Percentiles rank a stretch among this genome's conserved stretches.
These are phyloP conservation scores for Aspergillus aculeatinus DNA, from an alignment of 2,329 filamentous ascomycete genomes.

Conservation along the genomic window DNA sequence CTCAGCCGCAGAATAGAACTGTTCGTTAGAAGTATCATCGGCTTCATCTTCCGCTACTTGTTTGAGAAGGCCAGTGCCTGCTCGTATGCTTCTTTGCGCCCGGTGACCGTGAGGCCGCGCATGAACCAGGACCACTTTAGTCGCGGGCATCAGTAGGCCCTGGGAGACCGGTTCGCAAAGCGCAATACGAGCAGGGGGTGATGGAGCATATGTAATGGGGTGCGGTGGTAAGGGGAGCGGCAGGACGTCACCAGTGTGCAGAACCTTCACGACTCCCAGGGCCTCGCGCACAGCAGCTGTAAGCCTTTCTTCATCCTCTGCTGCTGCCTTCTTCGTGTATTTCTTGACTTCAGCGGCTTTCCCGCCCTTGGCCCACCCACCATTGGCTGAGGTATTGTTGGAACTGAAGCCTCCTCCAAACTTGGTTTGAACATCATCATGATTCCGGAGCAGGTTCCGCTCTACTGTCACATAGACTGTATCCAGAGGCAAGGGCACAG, in stretches of 20 bases:
- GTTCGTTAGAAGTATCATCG: conserved; percentile 83
- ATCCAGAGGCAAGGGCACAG: conserved; percentile 75
- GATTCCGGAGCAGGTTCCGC: conserved; percentile 71
- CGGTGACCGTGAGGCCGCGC: conserved; percentile 45
- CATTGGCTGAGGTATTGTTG: conserved; percentile 39
- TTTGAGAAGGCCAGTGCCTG: conserved; percentile 56
- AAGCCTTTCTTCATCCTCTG: conserved; percentile 57
- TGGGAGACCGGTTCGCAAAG: conserved; percentile 95
- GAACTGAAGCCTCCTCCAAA: conserved; percentile 66
- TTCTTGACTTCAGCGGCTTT: conserved; percentile 33
- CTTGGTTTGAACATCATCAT: conserved; percentile 79
- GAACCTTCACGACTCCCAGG: conserved; percentile 68
- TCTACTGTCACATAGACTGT: conserved; percentile 86
- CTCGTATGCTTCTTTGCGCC: conserved; percentile 45
- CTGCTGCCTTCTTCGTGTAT: conserved; percentile 35
- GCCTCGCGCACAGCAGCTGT: conserved; percentile 70
- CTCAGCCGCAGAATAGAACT: conserved; percentile 90
- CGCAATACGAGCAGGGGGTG: conserved; percentile 81
- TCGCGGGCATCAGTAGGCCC: conserved; percentile 72
- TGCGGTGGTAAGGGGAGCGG: conserved; percentile 75
- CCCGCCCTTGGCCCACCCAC: conserved; percentile 36
- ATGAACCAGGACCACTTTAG: conserved; percentile 75
- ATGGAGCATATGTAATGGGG: conserved; percentile 79
- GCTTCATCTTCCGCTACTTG: conserved; percentile 61
- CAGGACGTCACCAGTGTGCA: conserved; percentile 81